These are phyloP conservation scores for Morella rubra DNA, from an alignment of 306 rosid species.

Conservation along the genomic window DNA sequence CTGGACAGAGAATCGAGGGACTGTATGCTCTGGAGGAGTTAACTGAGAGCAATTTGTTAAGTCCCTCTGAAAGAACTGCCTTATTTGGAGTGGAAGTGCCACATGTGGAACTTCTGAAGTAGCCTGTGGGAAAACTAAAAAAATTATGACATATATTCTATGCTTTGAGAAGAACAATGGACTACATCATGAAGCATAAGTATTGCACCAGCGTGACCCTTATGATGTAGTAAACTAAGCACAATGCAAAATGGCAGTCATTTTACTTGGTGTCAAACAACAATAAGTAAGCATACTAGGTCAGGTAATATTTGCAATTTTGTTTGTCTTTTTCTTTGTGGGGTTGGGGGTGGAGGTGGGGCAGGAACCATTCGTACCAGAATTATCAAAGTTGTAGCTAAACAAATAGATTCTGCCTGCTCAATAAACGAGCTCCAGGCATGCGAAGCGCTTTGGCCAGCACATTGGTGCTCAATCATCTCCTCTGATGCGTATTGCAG, in stretches of 20 bases:
- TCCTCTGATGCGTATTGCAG: slow-evolving; percentile 41
- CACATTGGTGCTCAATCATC: slow-evolving; percentile 31
- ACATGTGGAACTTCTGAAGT: slow-evolving; percentile 72
- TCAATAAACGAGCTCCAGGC: slow-evolving; percentile 88
- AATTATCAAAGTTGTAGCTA: slow-evolving; percentile 71
- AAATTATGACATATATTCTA: slow-evolving; percentile 14
- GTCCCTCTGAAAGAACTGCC: slow-evolving; percentile 63
- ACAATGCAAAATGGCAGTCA: not conserved
- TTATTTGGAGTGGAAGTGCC: slow-evolving; percentile 63
- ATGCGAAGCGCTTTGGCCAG: slow-evolving; percentile 47
- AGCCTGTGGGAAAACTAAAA: slow-evolving; percentile 58
- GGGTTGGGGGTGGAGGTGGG: too few relatives aligned
- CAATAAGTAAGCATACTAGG: not conserved
- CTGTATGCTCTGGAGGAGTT: slow-evolving; percentile 50
- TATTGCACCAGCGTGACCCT: slow-evolving; percentile 10
- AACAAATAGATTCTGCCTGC: slow-evolving; percentile 77
- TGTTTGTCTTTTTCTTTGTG: too few relatives aligned
- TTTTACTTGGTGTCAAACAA: not conserved
- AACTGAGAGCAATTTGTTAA: slow-evolving; percentile 44
- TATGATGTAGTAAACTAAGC: not conserved
- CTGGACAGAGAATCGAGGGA: slow-evolving; percentile 69
- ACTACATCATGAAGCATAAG: slow-evolving; percentile 9
- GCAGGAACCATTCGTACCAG: slow-evolving; percentile 52
- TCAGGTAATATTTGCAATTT: not conserved
- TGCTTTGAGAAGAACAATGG: not conserved